Evolutionary conservation across 2,329 filamentous ascomycete genomes (phyloP), one percentile per base, ranked within the genome.

Genomic region (Arthrobotrys conoides): DNA sequence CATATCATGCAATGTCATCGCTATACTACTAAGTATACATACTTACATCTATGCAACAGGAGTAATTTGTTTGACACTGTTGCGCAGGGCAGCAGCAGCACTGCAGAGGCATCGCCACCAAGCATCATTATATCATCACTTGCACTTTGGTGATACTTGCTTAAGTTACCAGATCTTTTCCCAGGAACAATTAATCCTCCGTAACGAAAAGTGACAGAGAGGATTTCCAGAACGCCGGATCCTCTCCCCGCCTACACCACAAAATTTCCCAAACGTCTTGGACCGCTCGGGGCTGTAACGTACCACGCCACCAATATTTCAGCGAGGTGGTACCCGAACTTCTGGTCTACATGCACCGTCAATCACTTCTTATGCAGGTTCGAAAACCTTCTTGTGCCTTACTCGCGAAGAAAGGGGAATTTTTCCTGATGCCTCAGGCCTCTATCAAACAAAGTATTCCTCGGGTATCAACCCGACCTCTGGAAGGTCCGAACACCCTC

Each of bases 401-500:
- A 16, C 53, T 68, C 61, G 73, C 49, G 51, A 67, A 46, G 33
- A 33, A 70, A 53, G 48, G 64, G 46, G 49, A n/a, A 51, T 36
- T 70, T 59, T 76, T 33, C 24, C 51, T 49, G 33, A 49, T 63
- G 38, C 27, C 48, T 76, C 53, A 65, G 30, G 49, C 65, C 22
- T 49, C 68, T 71, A 71, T 71, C 68, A 63, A 24, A 30, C 6
- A 6, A 3, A 30, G 27, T 30, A 33, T 71, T 71, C 57, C 57
- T 71, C 68, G 68, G 68, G 59, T 71, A 65, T 64, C 49, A 61
- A 41, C 24, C 65, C 61, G 49, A 59, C 49, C 49, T 61, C n/a
- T 51, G 61, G 70, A 73, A 73, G 70, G 61, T 77, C 73, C 59
- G 63, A 69, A 65, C 33, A 12, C 38, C 57, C 49, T 77, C 73